Evolutionary conservation across 352 stramenopile genomes (phyloP), one percentile per base, ranked within the genome.

Genomic region (Pythium myriotylum): DNA sequence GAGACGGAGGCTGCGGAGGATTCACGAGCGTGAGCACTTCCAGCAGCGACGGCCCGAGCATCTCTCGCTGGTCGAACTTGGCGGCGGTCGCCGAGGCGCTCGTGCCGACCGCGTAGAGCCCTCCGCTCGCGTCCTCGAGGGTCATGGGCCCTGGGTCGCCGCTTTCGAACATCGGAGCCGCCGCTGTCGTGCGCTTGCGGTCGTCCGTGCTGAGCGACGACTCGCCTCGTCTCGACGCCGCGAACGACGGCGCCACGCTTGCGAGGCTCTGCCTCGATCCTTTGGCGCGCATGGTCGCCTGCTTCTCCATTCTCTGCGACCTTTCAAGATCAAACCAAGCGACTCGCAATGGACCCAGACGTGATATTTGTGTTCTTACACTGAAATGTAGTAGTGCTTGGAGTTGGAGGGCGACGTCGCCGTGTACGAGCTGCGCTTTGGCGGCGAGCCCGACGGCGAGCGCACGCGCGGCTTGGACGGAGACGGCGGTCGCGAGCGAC

Each of bases 1-100:
- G 56, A 0, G 70, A 54, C 10, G 49, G 58, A 26, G 75, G 70
- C 57, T 72, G 50, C 19, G 73, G 78, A 0, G 78, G 78, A 7
- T 64, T 56, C 37, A 77, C 65, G 27, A 82, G 68, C 24, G 73
- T 77, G 26, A 88, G 58, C 2, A 82, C 73, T 35, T 88, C 71
- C 0, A 81, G 67, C 20, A 88, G 65, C 37, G 78, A 88, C 20
- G 78, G 76, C 0, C 78, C 78, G 0, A 85, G 67, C 26, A 71
- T 35, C 48, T 84, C 74, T 19, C 84, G 59, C 4, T 62, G 59
- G 37, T 87, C 62, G 35, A 84, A 87, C n/a, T 48, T 53, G 35
- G 14, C 35, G 19, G 10, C 19, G 22, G 6, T 33, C 19, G 19
- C 32, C 13, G 5, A 26, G 16, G n/a, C 13, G 22, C 20, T 45